These are phyloP conservation scores for Rostrohypoxylon terebratum DNA, from an alignment of 495 filamentous ascomycete genomes.

Conservation along the genomic window DNA sequence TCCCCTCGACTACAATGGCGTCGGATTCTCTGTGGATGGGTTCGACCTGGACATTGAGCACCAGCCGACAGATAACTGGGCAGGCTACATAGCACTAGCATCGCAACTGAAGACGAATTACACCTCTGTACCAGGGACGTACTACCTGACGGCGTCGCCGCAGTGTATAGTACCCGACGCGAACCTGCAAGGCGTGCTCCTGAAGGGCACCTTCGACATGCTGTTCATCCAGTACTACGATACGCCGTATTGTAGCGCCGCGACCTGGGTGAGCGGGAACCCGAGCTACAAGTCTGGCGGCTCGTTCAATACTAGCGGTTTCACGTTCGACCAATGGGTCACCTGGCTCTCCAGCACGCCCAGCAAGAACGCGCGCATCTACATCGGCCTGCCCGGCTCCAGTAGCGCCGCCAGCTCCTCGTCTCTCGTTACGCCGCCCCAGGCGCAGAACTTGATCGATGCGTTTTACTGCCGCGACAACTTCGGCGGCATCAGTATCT, in stretches of 20 bases:
- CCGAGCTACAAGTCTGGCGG: constrained; percentile 47
- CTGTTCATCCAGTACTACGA: constrained; percentile 79
- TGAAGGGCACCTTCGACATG: constrained; percentile 67
- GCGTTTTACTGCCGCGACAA: constrained; percentile 61
- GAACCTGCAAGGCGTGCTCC: constrained; percentile 66
- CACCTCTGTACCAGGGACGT: constrained; percentile 18
- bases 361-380: constrained; percentile 57
- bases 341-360: constrained; percentile 41
- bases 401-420: constrained; percentile 55
- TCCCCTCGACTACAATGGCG: constrained; percentile 60
- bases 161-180: constrained; percentile 66
- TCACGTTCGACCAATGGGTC: constrained; percentile 58
- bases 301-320: constrained; percentile 34
- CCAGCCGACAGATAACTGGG: constrained; percentile 49
- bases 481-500: constrained; percentile 80
- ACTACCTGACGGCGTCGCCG: constrained; percentile 62
- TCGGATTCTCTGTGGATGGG: constrained; percentile 61
- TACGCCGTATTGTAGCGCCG: constrained; percentile 67
- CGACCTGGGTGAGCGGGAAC: constrained; percentile 55
- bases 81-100: constrained; percentile 54
- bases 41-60: constrained; percentile 70
- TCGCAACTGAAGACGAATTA: constrained; percentile 40
- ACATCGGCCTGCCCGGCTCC: constrained; percentile 52
- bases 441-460: constrained; percentile 63
- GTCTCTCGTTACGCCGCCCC: constrained; percentile 52